Conservation (phyloP, 352 stramenopile genomes). For the Elongisporangium prolatum region DNA sequence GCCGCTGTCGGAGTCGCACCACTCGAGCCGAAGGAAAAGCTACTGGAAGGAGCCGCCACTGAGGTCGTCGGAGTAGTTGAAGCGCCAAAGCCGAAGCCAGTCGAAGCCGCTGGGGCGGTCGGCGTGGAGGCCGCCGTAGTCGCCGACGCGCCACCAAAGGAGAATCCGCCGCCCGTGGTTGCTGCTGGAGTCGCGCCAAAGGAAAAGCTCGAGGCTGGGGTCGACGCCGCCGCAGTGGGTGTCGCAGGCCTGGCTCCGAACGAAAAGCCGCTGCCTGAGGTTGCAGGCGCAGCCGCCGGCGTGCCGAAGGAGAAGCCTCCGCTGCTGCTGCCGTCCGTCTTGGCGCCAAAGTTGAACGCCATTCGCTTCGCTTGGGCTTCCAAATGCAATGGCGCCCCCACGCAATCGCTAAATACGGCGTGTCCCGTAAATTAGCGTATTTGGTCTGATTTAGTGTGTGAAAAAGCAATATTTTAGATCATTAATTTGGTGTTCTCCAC, state of each 20-base stretch:
- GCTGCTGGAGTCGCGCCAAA: slow-evolving; percentile 11
- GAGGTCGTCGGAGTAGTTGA: slow-evolving; percentile 5
- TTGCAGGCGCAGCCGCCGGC: slow-evolving; percentile 4
- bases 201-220: slow-evolving; percentile 17
- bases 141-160: slow-evolving; percentile 9
- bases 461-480: neutral
- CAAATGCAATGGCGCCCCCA: neutral
- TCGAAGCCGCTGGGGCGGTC: neutral
- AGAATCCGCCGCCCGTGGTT: slow-evolving; percentile 13
- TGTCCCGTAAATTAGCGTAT: neutral
- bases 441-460: neutral
- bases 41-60: neutral
- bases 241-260: slow-evolving; percentile 12
- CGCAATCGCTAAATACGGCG: neutral
- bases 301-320: slow-evolving; percentile 31
- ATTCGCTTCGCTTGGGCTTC: slow-evolving; percentile 7
- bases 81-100: slow-evolving; percentile 5
- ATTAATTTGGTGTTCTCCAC: neutral
- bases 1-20: slow-evolving; percentile 3
- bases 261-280: slow-evolving; percentile 11
- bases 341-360: slow-evolving; percentile 33
- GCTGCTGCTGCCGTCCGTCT: slow-evolving; percentile 7
- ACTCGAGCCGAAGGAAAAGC: slow-evolving; percentile 23
- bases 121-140: slow-evolving; percentile 9
- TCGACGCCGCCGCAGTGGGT: slow-evolving; percentile 1